Base-by-base conservation (phyloP, 2,329 filamentous ascomycete genomes). In the Pseudogymnoascus sp. region DNA sequence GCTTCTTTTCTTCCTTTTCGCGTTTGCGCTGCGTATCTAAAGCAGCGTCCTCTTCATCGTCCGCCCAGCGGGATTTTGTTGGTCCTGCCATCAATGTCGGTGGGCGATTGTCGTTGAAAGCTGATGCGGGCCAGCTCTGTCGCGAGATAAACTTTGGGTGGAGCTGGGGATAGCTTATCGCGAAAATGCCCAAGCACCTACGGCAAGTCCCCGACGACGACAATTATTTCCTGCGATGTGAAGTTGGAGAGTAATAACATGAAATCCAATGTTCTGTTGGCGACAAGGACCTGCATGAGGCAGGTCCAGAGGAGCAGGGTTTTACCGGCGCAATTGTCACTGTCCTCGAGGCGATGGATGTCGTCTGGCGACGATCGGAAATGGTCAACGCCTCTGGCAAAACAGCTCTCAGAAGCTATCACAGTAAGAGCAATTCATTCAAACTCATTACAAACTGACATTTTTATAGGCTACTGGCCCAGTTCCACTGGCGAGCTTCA, bases 371-470 rank as follows among this genome's bases (percentile, higher is more conserved):
- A 71, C 41, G 63, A 66, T 43, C 68, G 69, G 63, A 65, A 90
- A 79, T 97, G 93, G 92, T 96, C 93, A 2, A 99, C 93, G 2
- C 93, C 93, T 12, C 78, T 99, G 65, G 93, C 93, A 6, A 93
- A 95, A 74, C 89, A 89, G 69, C 83, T 98, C 60, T 89, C 88
- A 63, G 87, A 93, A 74, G 93, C 92, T 53, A 96, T 98, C 67
- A 88, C 88, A 68, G 93, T 96, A 82, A 62, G 74, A 66, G 53
- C 33, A 61, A 31, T 22, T n/a, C 56, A n/a, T 26, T 12, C 38
- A 6, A 11, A 41, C 7, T 31, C n/a, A 33, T 2, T 28, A 60
- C 37, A 59, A 37, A 69, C 73, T 60, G 81, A 78, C 77, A 12
- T 50, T 40, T 37, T 50, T 43, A 14, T 69, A 90, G 86, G 85